Percentiles rank a stretch among this genome's conserved stretches.
Conservation (phyloP, 2,329 filamentous ascomycete species). For the Arachnomyces sp. region DNA sequence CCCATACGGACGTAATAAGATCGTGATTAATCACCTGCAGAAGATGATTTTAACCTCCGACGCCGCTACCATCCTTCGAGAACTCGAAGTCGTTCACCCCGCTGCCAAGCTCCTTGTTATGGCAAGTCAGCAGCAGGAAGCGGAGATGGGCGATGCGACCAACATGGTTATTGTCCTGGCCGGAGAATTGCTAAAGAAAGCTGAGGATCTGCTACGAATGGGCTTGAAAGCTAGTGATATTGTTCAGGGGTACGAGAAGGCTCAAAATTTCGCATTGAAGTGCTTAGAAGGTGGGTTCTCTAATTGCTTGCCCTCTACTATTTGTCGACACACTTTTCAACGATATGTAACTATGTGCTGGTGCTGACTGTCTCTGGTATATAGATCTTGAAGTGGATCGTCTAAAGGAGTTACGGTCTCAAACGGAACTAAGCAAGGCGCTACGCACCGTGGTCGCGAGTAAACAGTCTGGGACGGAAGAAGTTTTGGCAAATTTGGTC, state of each 20-base stretch:
- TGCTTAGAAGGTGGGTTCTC: constrained; percentile 58
- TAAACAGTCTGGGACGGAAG: constrained; percentile 92
- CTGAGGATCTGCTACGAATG: constrained; percentile 92
- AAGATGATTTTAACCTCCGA: constrained; percentile 99
- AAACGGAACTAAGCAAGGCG: constrained; percentile 84
- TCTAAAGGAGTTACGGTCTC: constrained; percentile 72
- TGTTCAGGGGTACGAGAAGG: constrained; percentile 89
- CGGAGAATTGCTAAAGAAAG: constrained; percentile 91
- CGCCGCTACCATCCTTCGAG: constrained; percentile 90
- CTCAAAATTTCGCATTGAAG: constrained; percentile 78
- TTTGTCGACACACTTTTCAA: neutral
- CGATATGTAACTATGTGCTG: neutral
- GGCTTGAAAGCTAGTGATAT: constrained; percentile 98
- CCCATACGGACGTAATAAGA: constrained; percentile 97
- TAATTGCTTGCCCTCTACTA: constrained; percentile 2
- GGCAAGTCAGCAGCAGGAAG: constrained; percentile 97
- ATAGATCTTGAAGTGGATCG: constrained; percentile 79
- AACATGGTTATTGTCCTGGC: constrained; percentile 95
- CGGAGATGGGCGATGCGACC: constrained; percentile 97
- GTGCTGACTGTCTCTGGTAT: constrained; percentile 9
- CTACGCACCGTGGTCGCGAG: constrained; percentile 91
- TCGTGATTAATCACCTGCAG: constrained; percentile 98
- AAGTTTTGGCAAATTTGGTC: constrained; percentile 76
- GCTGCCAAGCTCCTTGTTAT: constrained; percentile 96
- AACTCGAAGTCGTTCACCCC: constrained; percentile 96